Evolutionary conservation across 1,284 basidiomycete genomes (phyloP), one percentile per base, ranked within the genome.

Genomic region (Boletus austroedulis): DNA sequence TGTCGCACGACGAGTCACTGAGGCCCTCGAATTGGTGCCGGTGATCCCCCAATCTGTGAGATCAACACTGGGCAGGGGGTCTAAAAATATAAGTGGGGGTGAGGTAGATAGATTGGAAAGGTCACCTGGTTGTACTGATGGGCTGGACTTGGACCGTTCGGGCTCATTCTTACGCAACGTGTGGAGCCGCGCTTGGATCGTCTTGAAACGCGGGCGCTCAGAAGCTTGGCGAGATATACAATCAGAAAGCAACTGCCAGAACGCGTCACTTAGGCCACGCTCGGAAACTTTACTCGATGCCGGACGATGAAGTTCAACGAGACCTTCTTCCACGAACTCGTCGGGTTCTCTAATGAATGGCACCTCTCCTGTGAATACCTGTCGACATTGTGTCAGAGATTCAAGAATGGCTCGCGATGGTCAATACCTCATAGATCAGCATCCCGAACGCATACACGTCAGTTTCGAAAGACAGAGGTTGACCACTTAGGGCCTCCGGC

Each of bases 391-490:
- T 15, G 21, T 58, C 24, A 58, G 47, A 15, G 0, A 17, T 5
- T 1, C 8, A 31, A 40, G 4, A 28, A 19, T 23, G 14, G 29
- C 11, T 28, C 17, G 28, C 19, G 24, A 41, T 10, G 7, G 9
- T 17, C 1, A 4, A 19, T 26, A 58, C 57, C 53, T 58, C 57
- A 8, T 58, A 58, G 2, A 55, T 58, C 3, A 56, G 8, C 41
- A 58, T 58, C 23, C 53, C 57, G 5, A 58, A 58, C 4, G 52
- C 53, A 40, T 32, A 58, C 7, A 58, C 28, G 8, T 58, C 47
- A 14, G 52, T 46, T 34, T 58, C 57, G 19, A 56, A 58, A 40
- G 52, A 46, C 7, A 58, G 34, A 14, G 40, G 46, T 5, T 45
- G 21, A 9, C 57, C 57, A 21, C 7, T 50, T 34, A 56, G 19